A percentile compares a stretch with the other conserved stretches of the same genome.
phyloP scores from a whole-genome alignment of 1,284 basidiomycete genomes.

The Volvariella surrecta region DNA sequence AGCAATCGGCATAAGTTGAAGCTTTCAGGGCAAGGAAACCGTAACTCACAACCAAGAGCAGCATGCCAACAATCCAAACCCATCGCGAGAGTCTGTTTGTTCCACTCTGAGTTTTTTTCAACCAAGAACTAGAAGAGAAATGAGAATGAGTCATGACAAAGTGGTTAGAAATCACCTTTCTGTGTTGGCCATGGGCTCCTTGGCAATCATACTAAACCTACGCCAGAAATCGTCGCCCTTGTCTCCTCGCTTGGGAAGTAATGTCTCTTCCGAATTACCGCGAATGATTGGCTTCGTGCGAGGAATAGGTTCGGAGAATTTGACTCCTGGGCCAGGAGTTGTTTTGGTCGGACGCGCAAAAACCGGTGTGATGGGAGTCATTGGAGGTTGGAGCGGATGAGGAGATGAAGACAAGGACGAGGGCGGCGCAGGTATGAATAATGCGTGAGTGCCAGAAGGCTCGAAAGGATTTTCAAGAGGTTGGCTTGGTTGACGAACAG shows the following conservation, averaged over 20 bases:
- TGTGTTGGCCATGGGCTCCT: slow-evolving; percentile 38
- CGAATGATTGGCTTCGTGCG: slow-evolving; percentile 47
- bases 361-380: slow-evolving; percentile 68
- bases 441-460: slow-evolving; percentile 19
- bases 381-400: slow-evolving; percentile 66
- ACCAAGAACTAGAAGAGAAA: slow-evolving; percentile 46
- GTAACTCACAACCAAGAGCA: slow-evolving; percentile 44
- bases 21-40: not conserved
- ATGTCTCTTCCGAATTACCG: slow-evolving; percentile 55
- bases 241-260: slow-evolving; percentile 56
- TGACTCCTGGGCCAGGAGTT: slow-evolving; percentile 26
- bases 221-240: slow-evolving; percentile 79
- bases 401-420: slow-evolving; percentile 32
- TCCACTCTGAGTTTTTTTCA: slow-evolving; percentile 50
- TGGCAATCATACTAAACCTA: slow-evolving; percentile 75
- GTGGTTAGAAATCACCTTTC: slow-evolving; percentile 32
- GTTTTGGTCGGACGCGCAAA: slow-evolving; percentile 58
- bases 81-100: slow-evolving; percentile 45
- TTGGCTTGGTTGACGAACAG: slow-evolving; percentile 14
- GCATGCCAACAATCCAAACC: slow-evolving; percentile 59
- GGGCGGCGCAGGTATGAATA: slow-evolving; percentile 19
- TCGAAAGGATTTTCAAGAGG: slow-evolving; percentile 33
- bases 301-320: slow-evolving; percentile 34
- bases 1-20: not conserved
- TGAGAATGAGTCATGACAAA: slow-evolving; percentile 4